Base-by-base conservation (phyloP, 805 yeast species). In the Cyberlindnera maritima region DNA sequence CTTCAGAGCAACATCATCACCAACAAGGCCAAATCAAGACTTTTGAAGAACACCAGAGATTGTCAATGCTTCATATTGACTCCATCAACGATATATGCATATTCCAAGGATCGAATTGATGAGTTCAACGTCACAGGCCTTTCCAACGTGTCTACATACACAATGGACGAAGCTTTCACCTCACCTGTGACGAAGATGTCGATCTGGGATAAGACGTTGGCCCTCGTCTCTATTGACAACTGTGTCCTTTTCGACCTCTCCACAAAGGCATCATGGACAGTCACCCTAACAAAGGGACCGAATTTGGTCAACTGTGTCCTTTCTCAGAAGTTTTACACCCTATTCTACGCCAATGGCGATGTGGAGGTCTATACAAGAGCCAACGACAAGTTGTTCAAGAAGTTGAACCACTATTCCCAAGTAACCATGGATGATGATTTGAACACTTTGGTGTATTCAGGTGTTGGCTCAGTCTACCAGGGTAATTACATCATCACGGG, bases 401-500 rank as follows among this genome's bases (percentile, higher is more conserved):
- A 35, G 23, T 17, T 49, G 20, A 43, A 43, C 18, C 53, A 49
- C 18, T 46, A 46, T 31, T 12, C 33, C 10, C 44, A 39, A 12
- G 8, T 18, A 10, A 20, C 18, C 4, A 21, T 39, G 38, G 46
- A 35, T 34, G 15, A 21, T 3, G 12, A 20, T 8, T 18, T 44
- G 19, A 39, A 11, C 18, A 18, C 4, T 10, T 9, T 39, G 20
- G 32, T 21, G 2, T 23, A 23, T 5, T 9, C 36, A 12, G 26
- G 25, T 15, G 38, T 34, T 5, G 48, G 48, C 7, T 32, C 33
- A 3, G 17, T 36, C 5, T 49, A 49, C 31, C 36, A 46, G 34
- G 49, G 20, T 8, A 40, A 43, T 13, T 43, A 46, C 19, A 34
- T 49, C 33, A 46, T 49, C 44, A 46, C 53, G 15, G 50, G 53